Conservation (phyloP, 1,139 yeast species). For the Diutina siamensis region DNA sequence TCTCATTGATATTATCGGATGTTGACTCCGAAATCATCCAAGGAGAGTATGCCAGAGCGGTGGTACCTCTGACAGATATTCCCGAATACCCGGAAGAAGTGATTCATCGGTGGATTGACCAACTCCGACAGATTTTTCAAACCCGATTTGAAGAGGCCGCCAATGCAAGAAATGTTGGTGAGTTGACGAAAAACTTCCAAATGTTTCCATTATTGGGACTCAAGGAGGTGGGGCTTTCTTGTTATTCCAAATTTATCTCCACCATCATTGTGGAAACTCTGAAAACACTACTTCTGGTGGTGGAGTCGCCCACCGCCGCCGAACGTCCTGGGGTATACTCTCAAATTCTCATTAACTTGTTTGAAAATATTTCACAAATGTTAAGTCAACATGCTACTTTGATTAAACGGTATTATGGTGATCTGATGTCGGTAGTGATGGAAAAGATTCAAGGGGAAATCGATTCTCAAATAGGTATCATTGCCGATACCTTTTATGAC, state of each 20-base stretch:
- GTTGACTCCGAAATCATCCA: slow-evolving; percentile 39
- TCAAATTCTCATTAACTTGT: slow-evolving; percentile 58
- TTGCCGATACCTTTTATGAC: slow-evolving; percentile 80
- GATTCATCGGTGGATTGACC: slow-evolving; percentile 44
- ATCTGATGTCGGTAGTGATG: slow-evolving; percentile 57
- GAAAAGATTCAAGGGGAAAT: slow-evolving; percentile 74
- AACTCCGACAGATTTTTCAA: slow-evolving; percentile 46
- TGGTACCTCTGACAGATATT: slow-evolving; percentile 85
- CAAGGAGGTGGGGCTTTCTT: slow-evolving; percentile 58
- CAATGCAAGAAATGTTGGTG: slow-evolving; percentile 46
- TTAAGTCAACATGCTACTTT: slow-evolving; percentile 78
- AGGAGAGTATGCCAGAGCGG: slow-evolving; percentile 69
- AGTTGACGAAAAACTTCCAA: slow-evolving; percentile 69
- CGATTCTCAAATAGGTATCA: slow-evolving; percentile 81
- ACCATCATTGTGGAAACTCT: slow-evolving; percentile 74
- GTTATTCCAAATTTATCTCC: slow-evolving; percentile 80
- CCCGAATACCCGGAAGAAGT: slow-evolving; percentile 67
- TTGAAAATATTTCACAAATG: slow-evolving; percentile 78
- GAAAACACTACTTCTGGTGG: slow-evolving; percentile 40
- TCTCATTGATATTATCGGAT: slow-evolving; percentile 36
- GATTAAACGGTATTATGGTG: slow-evolving; percentile 61
- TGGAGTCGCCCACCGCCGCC: slow-evolving; percentile 18
- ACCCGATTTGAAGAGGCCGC: slow-evolving; percentile 66
- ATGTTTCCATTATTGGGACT: slow-evolving; percentile 79
- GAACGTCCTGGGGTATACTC: slow-evolving; percentile 41